Percentiles rank a stretch among this genome's conserved stretches.
Conservation (phyloP, 352 stramenopile species). For the Pythium insidiosum region DNA sequence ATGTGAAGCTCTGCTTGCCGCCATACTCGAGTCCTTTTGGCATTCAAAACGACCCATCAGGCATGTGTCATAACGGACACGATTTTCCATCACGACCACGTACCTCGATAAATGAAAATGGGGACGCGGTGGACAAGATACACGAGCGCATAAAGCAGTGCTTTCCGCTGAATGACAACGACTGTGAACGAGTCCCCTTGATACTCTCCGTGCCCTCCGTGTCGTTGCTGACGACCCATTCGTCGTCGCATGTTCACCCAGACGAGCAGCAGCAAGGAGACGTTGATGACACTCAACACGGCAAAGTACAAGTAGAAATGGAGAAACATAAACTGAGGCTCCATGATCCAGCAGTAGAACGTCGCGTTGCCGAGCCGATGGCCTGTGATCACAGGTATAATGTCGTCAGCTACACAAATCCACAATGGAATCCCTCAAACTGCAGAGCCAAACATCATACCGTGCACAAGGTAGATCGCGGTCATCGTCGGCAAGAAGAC, state of each 20-base stretch:
- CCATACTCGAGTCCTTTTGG: slow-evolving; percentile 30
- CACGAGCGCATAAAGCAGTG: slow-evolving; percentile 64
- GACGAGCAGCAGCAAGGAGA: slow-evolving; percentile 53
- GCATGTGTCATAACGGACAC: too few relatives aligned
- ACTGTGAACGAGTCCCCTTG: slow-evolving; percentile 59
- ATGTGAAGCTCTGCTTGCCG: slow-evolving; percentile 22
- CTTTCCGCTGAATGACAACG: slow-evolving; percentile 59
- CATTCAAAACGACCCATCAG: too few relatives aligned
- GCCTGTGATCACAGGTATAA: slow-evolving; percentile 13
- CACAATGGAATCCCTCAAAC: too few relatives aligned
- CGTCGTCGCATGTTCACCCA: slow-evolving; percentile 60
- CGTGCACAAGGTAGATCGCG: too few relatives aligned
- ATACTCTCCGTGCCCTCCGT: slow-evolving; percentile 56
- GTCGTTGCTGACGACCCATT: too few relatives aligned
- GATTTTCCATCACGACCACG: neutral
- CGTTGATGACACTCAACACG: slow-evolving; percentile 62
- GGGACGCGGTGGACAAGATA: slow-evolving; percentile 59
- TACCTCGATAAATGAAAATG: slow-evolving; percentile 58
- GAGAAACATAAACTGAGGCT: slow-evolving; percentile 55
- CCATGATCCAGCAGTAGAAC: slow-evolving; percentile 77
- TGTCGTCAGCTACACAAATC: too few relatives aligned
- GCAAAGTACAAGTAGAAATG: slow-evolving; percentile 77
- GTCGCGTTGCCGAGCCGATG: slow-evolving; percentile 68
- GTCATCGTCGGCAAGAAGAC: too few relatives aligned
- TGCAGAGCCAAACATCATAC: too few relatives aligned